phyloP scores from a whole-genome alignment of 225 moss, liverwort and hornwort species.

The Climacium dendroides region DNA sequence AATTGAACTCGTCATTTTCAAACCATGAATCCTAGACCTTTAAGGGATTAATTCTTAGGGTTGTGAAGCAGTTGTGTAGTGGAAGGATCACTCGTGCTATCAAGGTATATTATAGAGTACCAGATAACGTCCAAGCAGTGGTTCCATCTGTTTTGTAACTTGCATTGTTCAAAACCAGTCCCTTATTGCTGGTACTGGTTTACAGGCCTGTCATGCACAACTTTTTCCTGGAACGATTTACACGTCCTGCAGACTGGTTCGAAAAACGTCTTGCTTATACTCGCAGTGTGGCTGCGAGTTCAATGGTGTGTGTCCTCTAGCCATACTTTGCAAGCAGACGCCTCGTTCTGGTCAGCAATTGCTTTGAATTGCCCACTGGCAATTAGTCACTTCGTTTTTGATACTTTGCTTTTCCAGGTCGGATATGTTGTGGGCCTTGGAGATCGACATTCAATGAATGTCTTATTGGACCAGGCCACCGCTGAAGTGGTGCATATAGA shows the following conservation, averaged over 20 bases:
- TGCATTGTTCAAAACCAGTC: neutral
- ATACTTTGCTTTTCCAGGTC: slow-evolving; percentile 30
- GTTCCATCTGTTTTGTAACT: neutral
- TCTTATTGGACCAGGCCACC: slow-evolving; percentile 80
- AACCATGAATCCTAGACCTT: neutral
- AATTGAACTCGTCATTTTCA: neutral
- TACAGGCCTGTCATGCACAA: slow-evolving; percentile 94
- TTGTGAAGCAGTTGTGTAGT: neutral
- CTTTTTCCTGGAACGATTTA: slow-evolving; percentile 83
- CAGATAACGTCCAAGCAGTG: neutral
- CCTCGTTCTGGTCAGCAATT: neutral
- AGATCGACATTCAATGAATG: slow-evolving; percentile 91
- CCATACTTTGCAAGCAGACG: neutral
- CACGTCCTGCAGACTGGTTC: slow-evolving; percentile 84
- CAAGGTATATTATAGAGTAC: neutral
- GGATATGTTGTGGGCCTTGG: slow-evolving; percentile 98
- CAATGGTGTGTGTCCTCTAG: slow-evolving; percentile 52
- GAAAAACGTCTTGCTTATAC: slow-evolving; percentile 96
- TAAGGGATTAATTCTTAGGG: neutral
- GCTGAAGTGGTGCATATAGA: slow-evolving; percentile 99
- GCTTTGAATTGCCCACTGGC: neutral
- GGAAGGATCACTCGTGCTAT: neutral
- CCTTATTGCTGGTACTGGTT: neutral
- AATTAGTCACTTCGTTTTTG: neutral
- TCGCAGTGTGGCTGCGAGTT: slow-evolving; percentile 95